Base-by-base conservation (phyloP, 148 eudicot genomes). In the Bassia scoparia region DNA sequence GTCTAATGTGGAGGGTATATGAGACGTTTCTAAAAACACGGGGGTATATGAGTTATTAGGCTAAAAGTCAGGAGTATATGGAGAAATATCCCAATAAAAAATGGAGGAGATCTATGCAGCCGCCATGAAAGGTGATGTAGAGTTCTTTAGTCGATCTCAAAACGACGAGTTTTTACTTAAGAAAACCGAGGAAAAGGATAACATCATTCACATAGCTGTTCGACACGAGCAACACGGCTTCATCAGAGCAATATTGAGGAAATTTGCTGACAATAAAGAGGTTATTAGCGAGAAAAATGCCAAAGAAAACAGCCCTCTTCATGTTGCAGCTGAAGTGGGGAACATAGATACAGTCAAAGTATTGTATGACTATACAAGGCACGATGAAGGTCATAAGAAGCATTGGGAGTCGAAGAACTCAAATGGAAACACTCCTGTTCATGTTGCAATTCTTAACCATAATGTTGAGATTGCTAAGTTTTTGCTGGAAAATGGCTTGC, bases 41-140 rank as follows among this genome's bases (percentile, higher is more conserved):
- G n/a, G n/a, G n/a, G n/a, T n/a, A n/a, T n/a, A n/a, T n/a, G n/a
- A n/a, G n/a, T n/a, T n/a, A n/a, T n/a, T n/a, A n/a, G n/a, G n/a
- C n/a, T n/a, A n/a, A n/a, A n/a, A n/a, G n/a, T n/a, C n/a, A n/a
- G n/a, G n/a, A n/a, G n/a, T n/a, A n/a, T n/a, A n/a, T n/a, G n/a
- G n/a, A n/a, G n/a, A n/a, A n/a, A n/a, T n/a, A n/a, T n/a, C n/a
- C n/a, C n/a, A n/a, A n/a, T n/a, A n/a, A n/a, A n/a, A n/a, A n/a
- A n/a, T n/a, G 61, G 55, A 55, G 49, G 63, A 70, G n/a, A 35
- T 70, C 43, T 55, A 70, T 30, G 27, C 23, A 0, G 73, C 73
- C 4, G 62, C 73, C 14, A 34, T 56, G 21, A 35, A 35, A 5
- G 73, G 73, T 18, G 34, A 70, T 5, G 17, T 70, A 70, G 44